A percentile compares a stretch with the other conserved stretches of the same genome.
Conservation (phyloP, 2,329 filamentous ascomycete species). For the Diaporthe citrichinensis region DNA sequence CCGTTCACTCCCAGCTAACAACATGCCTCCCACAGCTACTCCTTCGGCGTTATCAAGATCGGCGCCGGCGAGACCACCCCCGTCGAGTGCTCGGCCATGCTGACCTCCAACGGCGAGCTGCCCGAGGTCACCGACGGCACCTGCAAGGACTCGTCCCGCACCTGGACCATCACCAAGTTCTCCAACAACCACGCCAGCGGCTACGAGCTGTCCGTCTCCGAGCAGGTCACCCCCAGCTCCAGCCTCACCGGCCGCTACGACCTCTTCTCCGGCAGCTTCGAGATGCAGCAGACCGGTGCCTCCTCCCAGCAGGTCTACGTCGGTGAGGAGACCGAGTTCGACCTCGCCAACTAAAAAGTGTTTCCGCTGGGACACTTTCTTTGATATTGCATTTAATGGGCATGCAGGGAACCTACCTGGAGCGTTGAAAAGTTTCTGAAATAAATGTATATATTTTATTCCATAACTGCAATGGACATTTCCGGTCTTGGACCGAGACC, state of each 20-base stretch:
- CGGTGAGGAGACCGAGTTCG: slow-evolving; percentile 46
- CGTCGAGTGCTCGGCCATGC: slow-evolving; percentile 23
- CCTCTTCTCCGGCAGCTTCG: slow-evolving; percentile 47
- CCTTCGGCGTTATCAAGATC: slow-evolving; percentile 31
- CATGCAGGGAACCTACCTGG: slow-evolving; percentile 10
- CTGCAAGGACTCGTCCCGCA: slow-evolving; percentile 50
- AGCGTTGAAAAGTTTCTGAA: slow-evolving; percentile 10
- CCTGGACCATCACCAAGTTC: slow-evolving; percentile 47
- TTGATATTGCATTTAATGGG: slow-evolving; percentile 7
- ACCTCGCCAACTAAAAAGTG: slow-evolving; percentile 39
- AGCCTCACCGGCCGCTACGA: slow-evolving; percentile 47
- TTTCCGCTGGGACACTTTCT: neutral
- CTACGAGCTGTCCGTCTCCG: slow-evolving; percentile 47
- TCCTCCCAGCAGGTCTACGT: slow-evolving; percentile 49
- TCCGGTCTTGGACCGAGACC: slow-evolving; percentile 13
- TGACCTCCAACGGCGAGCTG: slow-evolving; percentile 44
- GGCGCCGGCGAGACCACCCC: slow-evolving; percentile 34
- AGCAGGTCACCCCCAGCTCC: slow-evolving; percentile 48
- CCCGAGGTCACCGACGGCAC: slow-evolving; percentile 49
- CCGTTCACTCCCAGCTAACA: neutral
- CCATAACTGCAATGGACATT: neutral
- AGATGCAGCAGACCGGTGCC: slow-evolving; percentile 33
- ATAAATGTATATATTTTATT: slow-evolving; percentile 18
- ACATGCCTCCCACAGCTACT: slow-evolving; percentile 13
- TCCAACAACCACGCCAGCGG: slow-evolving; percentile 40